phyloP scores from a whole-genome alignment of 2,329 filamentous ascomycete species.

The Pseudonectria buxi region DNA sequence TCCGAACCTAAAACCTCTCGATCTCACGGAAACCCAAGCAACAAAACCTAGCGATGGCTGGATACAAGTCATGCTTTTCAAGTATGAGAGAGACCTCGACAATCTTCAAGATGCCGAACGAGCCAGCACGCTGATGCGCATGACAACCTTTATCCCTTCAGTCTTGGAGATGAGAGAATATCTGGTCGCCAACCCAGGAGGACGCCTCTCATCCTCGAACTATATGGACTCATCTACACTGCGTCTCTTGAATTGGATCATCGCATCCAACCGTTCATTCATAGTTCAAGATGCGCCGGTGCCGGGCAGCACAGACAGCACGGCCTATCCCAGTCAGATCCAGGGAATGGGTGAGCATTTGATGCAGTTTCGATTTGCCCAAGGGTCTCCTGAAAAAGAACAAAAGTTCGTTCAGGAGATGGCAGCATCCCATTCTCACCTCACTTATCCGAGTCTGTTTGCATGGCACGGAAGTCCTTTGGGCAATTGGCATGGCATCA shows the following conservation, averaged over 20 bases:
- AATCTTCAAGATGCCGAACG: conserved; percentile 7
- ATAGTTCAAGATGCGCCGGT: conserved; percentile 65
- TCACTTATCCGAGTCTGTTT: conserved; percentile 62
- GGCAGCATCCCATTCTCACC: conserved; percentile 28
- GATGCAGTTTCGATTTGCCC: conserved; percentile 80
- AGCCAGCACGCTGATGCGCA: conserved; percentile 30
- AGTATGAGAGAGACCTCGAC: conserved; percentile 19
- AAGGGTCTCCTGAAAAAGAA: conserved; percentile 85
- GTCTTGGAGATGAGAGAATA: conserved; percentile 51
- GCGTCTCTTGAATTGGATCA: conserved; percentile 73
- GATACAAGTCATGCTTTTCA: conserved; percentile 16
- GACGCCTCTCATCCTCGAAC: conserved; percentile 37
- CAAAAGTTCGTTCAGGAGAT: conserved; percentile 63
- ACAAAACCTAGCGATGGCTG: conserved; percentile 5
- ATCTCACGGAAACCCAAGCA: conserved; percentile 1
- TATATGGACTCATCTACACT: conserved; percentile 59
- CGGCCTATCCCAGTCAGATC: conserved; percentile 42
- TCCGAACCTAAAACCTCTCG: neutral
- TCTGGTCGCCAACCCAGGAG: conserved; percentile 34
- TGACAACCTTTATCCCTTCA: conserved; percentile 54
- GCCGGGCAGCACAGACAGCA: conserved; percentile 12
- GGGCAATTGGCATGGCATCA: conserved; percentile 83
- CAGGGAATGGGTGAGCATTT: conserved; percentile 54
- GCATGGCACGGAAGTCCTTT: conserved; percentile 79
- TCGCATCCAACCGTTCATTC: conserved; percentile 82